Percentiles rank a stretch among this genome's conserved stretches.
These are phyloP conservation scores for Lachancea thermotolerans DNA, from an alignment of 805 yeast species.

Conservation along the genomic window DNA sequence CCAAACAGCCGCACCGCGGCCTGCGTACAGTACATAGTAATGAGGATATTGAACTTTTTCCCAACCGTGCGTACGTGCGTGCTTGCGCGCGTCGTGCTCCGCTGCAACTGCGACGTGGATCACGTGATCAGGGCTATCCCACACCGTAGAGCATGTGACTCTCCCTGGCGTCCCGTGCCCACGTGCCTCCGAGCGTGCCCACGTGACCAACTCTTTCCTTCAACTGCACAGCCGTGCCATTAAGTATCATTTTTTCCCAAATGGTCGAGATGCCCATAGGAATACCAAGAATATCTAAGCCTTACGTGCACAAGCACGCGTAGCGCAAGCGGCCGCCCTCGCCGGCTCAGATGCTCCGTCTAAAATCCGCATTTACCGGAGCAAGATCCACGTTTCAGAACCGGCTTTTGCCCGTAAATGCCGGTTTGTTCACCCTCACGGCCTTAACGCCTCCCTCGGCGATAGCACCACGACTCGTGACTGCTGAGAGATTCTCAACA, in stretches of 20 bases:
- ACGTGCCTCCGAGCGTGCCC: background rate
- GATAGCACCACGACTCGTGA: too few species aligned
- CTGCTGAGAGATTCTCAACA: too few species aligned
- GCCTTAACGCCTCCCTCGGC: too few species aligned
- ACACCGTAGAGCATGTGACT: too few species aligned
- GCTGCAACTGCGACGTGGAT: too few species aligned
- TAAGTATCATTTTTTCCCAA: background rate
- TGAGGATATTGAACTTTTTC: background rate
- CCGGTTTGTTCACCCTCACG: too few species aligned
- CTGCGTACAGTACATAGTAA: constrained; percentile 1
- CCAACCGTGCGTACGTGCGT: background rate
- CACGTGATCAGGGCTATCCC: too few species aligned
- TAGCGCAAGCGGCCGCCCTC: background rate
- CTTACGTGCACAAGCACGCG: background rate
- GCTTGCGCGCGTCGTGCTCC: too few species aligned
- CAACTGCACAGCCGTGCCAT: background rate
- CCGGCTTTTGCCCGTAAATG: too few species aligned
- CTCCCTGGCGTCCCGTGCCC: too few species aligned
- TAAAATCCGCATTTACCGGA: too few species aligned
- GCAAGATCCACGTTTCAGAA: too few species aligned
- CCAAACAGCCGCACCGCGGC: background rate
- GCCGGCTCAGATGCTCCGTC: background rate
- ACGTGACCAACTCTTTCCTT: background rate
- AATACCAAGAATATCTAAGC: background rate
- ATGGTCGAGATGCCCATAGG: background rate